Base-by-base conservation (phyloP, 345 rosid genomes). In the Hibiscus tridactylites region DNA sequence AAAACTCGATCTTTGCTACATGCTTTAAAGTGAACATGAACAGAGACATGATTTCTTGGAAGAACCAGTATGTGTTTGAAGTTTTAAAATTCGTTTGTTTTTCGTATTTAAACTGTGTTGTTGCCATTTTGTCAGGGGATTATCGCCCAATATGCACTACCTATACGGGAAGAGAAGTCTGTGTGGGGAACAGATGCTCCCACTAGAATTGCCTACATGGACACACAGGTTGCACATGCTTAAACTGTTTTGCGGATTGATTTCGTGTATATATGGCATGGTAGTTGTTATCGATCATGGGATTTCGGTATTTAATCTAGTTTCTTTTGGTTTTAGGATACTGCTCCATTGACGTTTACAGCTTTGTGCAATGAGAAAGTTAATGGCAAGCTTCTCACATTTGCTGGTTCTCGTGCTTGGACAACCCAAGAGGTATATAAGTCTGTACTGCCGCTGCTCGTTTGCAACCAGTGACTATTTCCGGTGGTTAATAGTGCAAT, bases 111-210 rank as follows among this genome's bases (percentile, higher is more conserved):
- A 17, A 31, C 46, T 62, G 44, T 31, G 29, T 74, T 15, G 29
- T 80, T 49, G 68, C 61, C 37, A 28, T 60, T 66, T 69, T 39
- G 31, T 26, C 79, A 90, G 97, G 99, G 99, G 58, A 87, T 95
- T 61, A 90, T 95, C 28, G 97, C 97, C 78, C 99, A 95, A 77
- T 95, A 95, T 81, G 97, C 99, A 31, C 97, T 91, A 15, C 99
- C 99, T 19, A 87, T 95, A 75, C 81, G 89, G 21, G 99, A 92
- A 83, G 99, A 95, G 29, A 89, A 95, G 76, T 90, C 99, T 16
- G 97, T 95, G 61, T 95, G 99, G 97, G 99, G 99, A 78, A 95
- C 99, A 0, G 97, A 95, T 83, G 99, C 99, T 50, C 97, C 92
- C 15, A 92, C 97, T 1, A 86, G 97, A 83, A 89, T 91, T 54